These are phyloP conservation scores for Plasmodium malariae DNA, from an alignment of 169 alveolate species.

Conservation along the genomic window DNA sequence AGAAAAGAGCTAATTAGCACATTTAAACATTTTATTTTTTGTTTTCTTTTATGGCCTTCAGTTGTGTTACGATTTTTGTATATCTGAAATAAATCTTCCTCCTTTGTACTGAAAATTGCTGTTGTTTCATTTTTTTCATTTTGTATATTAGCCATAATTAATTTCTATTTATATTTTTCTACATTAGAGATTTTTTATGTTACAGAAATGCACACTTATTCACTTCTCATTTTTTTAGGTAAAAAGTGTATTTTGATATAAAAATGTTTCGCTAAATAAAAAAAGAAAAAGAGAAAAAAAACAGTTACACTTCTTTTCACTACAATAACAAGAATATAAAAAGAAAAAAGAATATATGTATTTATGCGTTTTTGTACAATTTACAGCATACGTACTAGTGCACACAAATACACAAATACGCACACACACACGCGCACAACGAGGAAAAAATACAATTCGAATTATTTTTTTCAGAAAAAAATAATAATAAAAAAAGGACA, in stretches of 20 bases:
- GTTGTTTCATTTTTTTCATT: not conserved
- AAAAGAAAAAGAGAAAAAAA: too few species aligned
- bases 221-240: not conserved
- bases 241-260: not conserved
- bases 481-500: not conserved
- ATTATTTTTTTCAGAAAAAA: too few species aligned
- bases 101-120: not conserved
- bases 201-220: not conserved
- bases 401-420: not conserved
- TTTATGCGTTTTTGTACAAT: not conserved
- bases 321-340: not conserved
- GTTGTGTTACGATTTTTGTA: slow-evolving; percentile 13
- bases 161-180: not conserved
- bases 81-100: slow-evolving; percentile 43
- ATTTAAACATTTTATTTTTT: slow-evolving; percentile 34
- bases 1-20: slow-evolving; percentile 22
- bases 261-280: not conserved
- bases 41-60: not conserved
- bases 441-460: not conserved
- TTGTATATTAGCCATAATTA: slow-evolving; percentile 8
- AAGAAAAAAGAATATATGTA: not conserved
- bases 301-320: not conserved
- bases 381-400: not conserved
- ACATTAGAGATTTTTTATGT: not conserved
- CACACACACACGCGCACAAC: not conserved